phyloP scores from a whole-genome alignment of 2,329 filamentous ascomycete species.

The Ophiostoma himal-ulmi region DNA sequence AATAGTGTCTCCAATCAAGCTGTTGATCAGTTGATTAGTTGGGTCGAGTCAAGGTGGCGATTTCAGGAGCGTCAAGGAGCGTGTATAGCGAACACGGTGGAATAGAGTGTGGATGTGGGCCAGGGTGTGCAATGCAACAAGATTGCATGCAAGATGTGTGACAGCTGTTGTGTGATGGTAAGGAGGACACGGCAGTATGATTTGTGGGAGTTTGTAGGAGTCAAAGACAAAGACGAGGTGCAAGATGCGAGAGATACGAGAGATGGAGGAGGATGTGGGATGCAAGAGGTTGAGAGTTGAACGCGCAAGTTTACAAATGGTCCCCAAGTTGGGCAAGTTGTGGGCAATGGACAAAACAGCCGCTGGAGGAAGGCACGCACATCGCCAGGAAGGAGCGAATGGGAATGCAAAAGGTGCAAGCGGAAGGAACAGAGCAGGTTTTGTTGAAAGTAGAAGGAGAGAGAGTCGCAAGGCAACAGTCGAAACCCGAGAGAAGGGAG shows the following conservation, averaged over 20 bases:
- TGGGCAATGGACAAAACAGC: not conserved
- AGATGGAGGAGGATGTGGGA: not conserved
- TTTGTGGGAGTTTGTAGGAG: not conserved
- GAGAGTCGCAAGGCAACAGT: not conserved
- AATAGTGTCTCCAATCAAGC: not conserved
- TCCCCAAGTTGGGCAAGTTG: not conserved
- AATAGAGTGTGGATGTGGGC: not conserved
- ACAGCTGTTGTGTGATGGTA: not conserved
- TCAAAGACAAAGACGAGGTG: not conserved
- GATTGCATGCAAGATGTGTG: constrained; percentile 1
- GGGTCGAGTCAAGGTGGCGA: not conserved
- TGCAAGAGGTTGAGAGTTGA: not conserved
- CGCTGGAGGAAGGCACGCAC: not conserved
- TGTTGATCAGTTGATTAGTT: not conserved
- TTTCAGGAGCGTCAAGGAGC: not conserved
- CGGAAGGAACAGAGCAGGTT: not conserved
- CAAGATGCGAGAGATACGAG: not conserved
- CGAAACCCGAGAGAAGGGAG: not conserved
- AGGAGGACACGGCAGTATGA: not conserved
- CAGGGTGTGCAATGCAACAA: not conserved
- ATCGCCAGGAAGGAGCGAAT: not conserved
- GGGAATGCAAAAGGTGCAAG: not conserved
- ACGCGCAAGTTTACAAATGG: not conserved
- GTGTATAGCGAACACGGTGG: not conserved
- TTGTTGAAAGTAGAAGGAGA: not conserved